Conservation (phyloP, 2,329 filamentous ascomycete genomes). For the Calycina marina region DNA sequence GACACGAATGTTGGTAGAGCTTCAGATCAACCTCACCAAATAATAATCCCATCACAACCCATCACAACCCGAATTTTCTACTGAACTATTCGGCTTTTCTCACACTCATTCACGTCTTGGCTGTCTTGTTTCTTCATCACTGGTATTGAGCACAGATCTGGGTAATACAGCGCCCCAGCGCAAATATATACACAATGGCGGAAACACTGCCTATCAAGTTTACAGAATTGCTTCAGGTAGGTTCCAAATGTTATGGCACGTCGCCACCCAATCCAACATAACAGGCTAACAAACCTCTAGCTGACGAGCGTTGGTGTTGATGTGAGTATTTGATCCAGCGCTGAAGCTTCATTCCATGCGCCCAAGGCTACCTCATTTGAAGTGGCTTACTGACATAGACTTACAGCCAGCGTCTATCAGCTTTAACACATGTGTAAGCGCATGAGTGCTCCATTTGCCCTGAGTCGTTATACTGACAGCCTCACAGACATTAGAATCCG, state of each 20-base stretch:
- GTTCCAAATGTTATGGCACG: constrained; percentile 23
- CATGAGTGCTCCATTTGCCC: constrained; percentile 5
- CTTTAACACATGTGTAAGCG: constrained; percentile 71
- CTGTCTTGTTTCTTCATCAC: constrained; percentile 8
- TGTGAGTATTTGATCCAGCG: constrained; percentile 27
- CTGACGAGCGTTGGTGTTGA: constrained; percentile 37
- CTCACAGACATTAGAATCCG: constrained; percentile 85
- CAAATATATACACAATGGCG: constrained; percentile 7
- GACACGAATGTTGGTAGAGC: too few relatives aligned
- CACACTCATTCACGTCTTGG: constrained; percentile 11
- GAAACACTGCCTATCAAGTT: constrained; percentile 75
- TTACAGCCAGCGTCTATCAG: constrained; percentile 55
- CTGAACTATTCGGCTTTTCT: too few relatives aligned
- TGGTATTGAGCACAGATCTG: constrained; percentile 16
- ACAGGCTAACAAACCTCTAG: constrained; percentile 24
- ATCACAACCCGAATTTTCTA: too few relatives aligned
- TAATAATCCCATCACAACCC: too few relatives aligned
- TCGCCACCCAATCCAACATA: too few relatives aligned
- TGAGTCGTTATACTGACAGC: constrained; percentile 6
- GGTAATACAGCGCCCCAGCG: constrained; percentile 14
- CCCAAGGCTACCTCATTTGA: constrained; percentile 3
- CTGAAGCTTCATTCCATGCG: constrained; percentile 13
- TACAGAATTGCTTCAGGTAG: constrained; percentile 75
- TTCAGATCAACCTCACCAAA: too few relatives aligned
- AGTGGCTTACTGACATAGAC: constrained; percentile 17